Conservation (phyloP, 371 early-diverging fungal species). For the Haplosporangium sp. region DNA sequence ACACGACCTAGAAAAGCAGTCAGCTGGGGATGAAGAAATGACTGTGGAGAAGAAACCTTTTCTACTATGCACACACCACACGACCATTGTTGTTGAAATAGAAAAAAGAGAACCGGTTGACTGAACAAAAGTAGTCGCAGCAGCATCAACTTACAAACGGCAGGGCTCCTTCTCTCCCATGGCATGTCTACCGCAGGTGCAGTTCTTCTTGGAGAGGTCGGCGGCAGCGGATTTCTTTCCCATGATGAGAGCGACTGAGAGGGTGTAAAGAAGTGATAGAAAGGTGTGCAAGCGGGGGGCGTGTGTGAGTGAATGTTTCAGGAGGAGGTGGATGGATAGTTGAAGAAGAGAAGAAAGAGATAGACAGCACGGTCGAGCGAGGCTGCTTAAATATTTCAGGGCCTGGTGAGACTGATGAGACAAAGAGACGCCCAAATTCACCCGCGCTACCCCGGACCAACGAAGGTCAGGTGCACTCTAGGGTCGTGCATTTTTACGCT, state of each 20-base stretch:
- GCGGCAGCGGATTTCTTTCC: conserved; percentile 31
- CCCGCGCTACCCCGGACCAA: too few relatives aligned
- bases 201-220: conserved; percentile 28
- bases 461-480: too few relatives aligned
- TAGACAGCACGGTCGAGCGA: too few relatives aligned
- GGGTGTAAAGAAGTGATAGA: too few relatives aligned
- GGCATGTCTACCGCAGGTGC: conserved; percentile 29
- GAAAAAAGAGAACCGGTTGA: not conserved
- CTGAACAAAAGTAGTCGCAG: not conserved
- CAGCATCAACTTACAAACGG: conserved; percentile 27
- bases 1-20: conserved; percentile 1
- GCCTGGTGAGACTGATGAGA: too few relatives aligned
- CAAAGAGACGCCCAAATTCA: too few relatives aligned
- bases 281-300: too few relatives aligned
- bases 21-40: not conserved
- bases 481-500: too few relatives aligned
- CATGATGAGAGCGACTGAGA: conserved; percentile 28
- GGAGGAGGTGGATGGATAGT: too few relatives aligned
- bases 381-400: too few relatives aligned
- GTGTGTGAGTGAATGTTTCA: too few relatives aligned
- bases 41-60: conserved; percentile 7
- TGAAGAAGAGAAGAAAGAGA: too few relatives aligned
- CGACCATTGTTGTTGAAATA: not conserved
- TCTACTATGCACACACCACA: not conserved
- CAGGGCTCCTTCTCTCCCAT: conserved; percentile 36